Conservation (phyloP, 2,329 filamentous ascomycete genomes). For the Colletotrichum limetticola region DNA sequence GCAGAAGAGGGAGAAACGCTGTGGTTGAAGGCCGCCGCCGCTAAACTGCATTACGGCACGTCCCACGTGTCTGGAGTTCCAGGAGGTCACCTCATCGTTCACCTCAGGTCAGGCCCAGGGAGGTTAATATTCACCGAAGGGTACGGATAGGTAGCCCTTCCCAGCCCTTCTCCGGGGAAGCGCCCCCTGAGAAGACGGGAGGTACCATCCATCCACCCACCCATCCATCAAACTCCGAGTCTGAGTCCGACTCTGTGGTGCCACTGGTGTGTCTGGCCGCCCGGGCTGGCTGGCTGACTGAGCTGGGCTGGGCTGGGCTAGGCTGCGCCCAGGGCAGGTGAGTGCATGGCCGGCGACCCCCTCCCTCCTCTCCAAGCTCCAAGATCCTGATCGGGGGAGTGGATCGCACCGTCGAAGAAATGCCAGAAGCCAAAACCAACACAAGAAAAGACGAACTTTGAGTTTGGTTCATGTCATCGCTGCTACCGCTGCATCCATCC, state of each 20-base stretch:
- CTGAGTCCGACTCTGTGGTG: neutral
- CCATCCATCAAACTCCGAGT: slow-evolving; percentile 10
- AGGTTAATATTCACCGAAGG: slow-evolving; percentile 29
- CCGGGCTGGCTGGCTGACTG: slow-evolving; percentile 7
- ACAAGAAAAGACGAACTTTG: slow-evolving; percentile 35
- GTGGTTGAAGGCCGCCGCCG: slow-evolving; percentile 23
- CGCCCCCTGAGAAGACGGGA: slow-evolving; percentile 17
- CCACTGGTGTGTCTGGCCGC: slow-evolving; percentile 9
- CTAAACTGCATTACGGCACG: slow-evolving; percentile 31
- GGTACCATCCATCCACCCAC: slow-evolving; percentile 15
- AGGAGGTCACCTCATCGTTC: slow-evolving; percentile 1
- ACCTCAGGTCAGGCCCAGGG: neutral
- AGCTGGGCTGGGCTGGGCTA: slow-evolving; percentile 24
- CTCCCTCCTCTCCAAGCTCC: neutral
- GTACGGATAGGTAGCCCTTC: neutral
- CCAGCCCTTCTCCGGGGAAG: slow-evolving; percentile 17
- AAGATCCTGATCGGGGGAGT: slow-evolving; percentile 34
- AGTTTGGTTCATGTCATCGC: slow-evolving; percentile 35
- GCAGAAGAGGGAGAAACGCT: slow-evolving; percentile 12
- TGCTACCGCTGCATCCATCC: slow-evolving; percentile 26
- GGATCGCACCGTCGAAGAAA: slow-evolving; percentile 33
- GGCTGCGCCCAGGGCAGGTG: slow-evolving; percentile 17
- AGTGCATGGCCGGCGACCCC: slow-evolving; percentile 17
- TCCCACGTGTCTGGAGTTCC: slow-evolving; percentile 28
- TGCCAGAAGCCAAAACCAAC: slow-evolving; percentile 34